A percentile compares a stretch with the other conserved stretches of the same genome.
These are phyloP conservation scores for Xylaria acuta DNA, from an alignment of 495 filamentous ascomycete genomes.

Conservation along the genomic window DNA sequence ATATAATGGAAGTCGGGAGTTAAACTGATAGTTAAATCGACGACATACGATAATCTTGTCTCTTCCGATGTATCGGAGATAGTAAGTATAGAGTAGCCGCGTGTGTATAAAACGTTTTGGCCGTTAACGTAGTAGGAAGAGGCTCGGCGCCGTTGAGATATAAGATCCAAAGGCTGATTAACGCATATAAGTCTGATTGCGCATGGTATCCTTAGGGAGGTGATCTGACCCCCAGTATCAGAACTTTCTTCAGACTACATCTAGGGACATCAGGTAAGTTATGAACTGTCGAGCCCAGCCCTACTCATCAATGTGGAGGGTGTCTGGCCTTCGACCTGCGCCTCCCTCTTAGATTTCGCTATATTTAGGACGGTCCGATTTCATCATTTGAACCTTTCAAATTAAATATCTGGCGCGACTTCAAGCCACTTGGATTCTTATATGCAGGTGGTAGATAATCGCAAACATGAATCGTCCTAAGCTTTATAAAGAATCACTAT, in stretches of 20 bases:
- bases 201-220: background rate
- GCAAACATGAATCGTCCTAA: too few species aligned
- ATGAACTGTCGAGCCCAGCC: background rate
- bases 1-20: background rate
- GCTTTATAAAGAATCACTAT: background rate
- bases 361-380: background rate
- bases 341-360: background rate
- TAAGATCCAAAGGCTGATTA: background rate
- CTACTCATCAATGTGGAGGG: background rate
- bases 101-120: background rate
- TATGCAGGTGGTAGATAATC: too few species aligned
- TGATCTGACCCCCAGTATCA: background rate
- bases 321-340: background rate
- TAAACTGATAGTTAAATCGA: background rate
- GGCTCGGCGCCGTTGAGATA: background rate
- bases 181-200: background rate
- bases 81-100: background rate
- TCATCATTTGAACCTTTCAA: background rate
- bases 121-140: background rate
- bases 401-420: background rate
- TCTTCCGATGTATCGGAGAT: background rate
- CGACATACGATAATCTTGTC: background rate
- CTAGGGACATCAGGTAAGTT: background rate
- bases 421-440: background rate
- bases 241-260: background rate